Evolutionary conservation across 805 yeast species (phyloP), one percentile per base, ranked within the genome.

Genomic region (Brettanomyces custersianus): DNA sequence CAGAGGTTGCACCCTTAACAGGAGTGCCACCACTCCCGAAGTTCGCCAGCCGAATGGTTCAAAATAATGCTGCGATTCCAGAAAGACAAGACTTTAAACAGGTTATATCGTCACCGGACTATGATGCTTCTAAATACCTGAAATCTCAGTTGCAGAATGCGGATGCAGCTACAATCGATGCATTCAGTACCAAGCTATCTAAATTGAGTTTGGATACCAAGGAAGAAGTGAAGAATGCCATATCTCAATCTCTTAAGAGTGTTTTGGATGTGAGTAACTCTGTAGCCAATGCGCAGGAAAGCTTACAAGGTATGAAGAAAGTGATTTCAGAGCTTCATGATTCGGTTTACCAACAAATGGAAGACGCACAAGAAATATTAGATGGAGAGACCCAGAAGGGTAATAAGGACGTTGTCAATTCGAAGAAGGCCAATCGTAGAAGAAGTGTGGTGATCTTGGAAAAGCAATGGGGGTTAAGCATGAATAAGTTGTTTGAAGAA

Each of bases 401-500:
- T 10, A 43, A 18, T 51, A 44, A 12, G 24, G 40, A 10, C 3
- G 42, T 18, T 15, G 31, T 6, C 20, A 20, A n/a, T 39, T 34
- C 5, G 24, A 23, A 25, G 28, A 25, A 42, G 21, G 61, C 64
- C 27, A 59, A 66, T 35, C 86, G 81, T 52, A 64, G 94, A 29
- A 74, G 79, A 41, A 77, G 87, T 37, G 74, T 86, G 35, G 48
- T 80, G 36, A 73, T 83, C 36, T 60, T 87, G 35, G 90, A 84
- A 53, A 77, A 77, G 47, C 72, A 82, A 65, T 86, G 96, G 95
- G 81, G 77, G 12, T 65, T 66, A 29, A 86, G 82, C 49, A 62
- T 87, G 50, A 73, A 71, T 37, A 68, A 74, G 7, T 59, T 87
- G 35, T 86, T 80, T 55, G 76, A 76, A 46, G 85, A 81, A 43